phyloP scores from a whole-genome alignment of 306 rosid genomes.

The Medicago ruthenica region DNA sequence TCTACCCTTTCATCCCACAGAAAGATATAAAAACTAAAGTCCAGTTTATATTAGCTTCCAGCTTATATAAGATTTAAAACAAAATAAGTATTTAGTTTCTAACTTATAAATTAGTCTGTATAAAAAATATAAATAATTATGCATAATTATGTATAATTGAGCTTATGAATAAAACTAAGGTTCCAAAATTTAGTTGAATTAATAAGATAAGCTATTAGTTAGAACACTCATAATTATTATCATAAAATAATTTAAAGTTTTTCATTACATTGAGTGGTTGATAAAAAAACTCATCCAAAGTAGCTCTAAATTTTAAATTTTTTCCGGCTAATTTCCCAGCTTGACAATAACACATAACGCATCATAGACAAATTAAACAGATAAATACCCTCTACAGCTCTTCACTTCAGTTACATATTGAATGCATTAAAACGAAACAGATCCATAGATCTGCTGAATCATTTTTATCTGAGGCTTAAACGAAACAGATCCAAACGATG shows the following conservation, averaged over 20 bases:
- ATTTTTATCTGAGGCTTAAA: no score
- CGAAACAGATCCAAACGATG: slow-evolving; percentile 47
- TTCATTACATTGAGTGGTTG: not conserved
- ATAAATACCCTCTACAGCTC: no score
- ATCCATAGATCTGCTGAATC: no score
- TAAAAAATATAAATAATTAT: not conserved
- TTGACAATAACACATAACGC: slow-evolving; percentile 25
- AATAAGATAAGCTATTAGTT: not conserved
- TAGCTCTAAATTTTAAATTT: not conserved
- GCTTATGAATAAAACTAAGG: not conserved
- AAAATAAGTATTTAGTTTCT: not conserved
- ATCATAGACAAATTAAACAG: not conserved
- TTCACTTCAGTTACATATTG: no score
- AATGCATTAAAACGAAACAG: no score
- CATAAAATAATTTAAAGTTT: not conserved
- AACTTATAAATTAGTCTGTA: not conserved
- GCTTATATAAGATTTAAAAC: not conserved
- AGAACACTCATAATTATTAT: not conserved
- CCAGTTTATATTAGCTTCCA: not conserved
- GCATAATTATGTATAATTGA: not conserved
- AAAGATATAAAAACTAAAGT: not conserved
- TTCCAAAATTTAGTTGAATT: not conserved
- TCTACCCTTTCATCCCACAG: no score
- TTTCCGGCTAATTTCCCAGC: not conserved
- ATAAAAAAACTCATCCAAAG: not conserved